phyloP scores from a whole-genome alignment of 2,329 filamentous ascomycete species.

The Cryphonectria carpinicola region DNA sequence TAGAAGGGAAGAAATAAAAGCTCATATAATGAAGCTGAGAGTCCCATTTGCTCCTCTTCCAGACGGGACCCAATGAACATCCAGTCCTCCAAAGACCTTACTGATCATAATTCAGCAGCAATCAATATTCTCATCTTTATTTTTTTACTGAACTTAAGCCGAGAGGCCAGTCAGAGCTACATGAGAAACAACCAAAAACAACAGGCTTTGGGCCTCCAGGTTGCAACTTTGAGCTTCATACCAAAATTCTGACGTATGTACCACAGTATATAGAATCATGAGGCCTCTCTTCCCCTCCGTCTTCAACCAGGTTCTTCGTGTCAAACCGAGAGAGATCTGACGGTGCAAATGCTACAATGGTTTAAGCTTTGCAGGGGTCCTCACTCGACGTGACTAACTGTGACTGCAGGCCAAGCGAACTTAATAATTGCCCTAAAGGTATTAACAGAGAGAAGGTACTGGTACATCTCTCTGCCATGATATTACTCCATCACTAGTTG shows the following conservation, averaged over 20 bases:
- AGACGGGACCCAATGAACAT: neutral
- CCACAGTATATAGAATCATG: neutral
- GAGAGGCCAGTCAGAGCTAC: neutral
- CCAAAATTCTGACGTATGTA: neutral
- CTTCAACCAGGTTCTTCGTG: neutral
- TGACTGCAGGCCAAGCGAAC: neutral
- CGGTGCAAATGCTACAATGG: neutral
- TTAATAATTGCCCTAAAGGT: neutral
- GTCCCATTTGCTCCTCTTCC: neutral
- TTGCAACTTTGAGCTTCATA: neutral
- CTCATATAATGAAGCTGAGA: neutral
- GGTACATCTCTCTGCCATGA: neutral
- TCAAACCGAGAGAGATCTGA: neutral
- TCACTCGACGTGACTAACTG: neutral
- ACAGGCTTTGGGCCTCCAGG: neutral
- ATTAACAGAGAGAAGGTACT: neutral
- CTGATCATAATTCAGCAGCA: neutral
- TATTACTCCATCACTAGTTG: neutral
- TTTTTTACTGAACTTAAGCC: neutral
- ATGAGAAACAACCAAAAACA: neutral
- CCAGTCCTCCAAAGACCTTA: neutral
- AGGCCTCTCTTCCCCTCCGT: neutral
- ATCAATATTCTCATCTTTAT: neutral
- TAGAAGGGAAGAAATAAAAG: neutral
- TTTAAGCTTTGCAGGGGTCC: neutral